phyloP scores from a whole-genome alignment of 148 eudicot genomes.

The Chenopodium quinoa region DNA sequence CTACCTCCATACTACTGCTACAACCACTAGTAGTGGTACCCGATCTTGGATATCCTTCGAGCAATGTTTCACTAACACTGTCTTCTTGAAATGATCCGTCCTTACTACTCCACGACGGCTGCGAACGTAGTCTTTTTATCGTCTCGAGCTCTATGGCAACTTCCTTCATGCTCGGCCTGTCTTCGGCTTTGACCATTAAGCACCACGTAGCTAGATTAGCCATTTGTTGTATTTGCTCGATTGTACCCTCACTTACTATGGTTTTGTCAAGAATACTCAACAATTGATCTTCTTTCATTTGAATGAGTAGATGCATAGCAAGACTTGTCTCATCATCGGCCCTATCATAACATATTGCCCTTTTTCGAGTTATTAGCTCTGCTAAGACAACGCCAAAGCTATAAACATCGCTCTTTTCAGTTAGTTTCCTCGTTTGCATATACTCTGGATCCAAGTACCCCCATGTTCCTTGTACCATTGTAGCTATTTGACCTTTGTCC shows the following conservation, averaged over 20 bases:
- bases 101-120: not conserved
- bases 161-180: conserved; percentile 31
- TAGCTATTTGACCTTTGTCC: conserved; percentile 4
- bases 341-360: conserved; percentile 15
- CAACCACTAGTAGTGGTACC: not conserved
- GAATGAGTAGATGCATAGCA: conserved; percentile 13
- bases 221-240: conserved; percentile 17
- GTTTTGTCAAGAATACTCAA: conserved; percentile 17
- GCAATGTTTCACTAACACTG: not conserved
- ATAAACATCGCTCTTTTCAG: conserved; percentile 21
- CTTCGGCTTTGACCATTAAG: conserved; percentile 20
- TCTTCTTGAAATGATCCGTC: not conserved
- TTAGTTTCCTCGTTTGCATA: conserved; percentile 15
- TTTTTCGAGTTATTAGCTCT: conserved; percentile 15
- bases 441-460: conserved; percentile 26
- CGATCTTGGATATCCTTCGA: not conserved
- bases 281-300: conserved; percentile 18
- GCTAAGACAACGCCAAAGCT: conserved; percentile 18
- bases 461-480: conserved; percentile 17
- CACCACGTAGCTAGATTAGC: conserved; percentile 27
- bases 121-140: not conserved
- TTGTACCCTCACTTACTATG: not conserved
- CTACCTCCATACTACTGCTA: not conserved
- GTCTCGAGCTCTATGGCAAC: conserved; percentile 13
- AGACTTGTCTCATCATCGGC: conserved; percentile 22